Base-by-base conservation (phyloP, 495 filamentous ascomycete genomes). In the Neohortaea acidophila region DNA sequence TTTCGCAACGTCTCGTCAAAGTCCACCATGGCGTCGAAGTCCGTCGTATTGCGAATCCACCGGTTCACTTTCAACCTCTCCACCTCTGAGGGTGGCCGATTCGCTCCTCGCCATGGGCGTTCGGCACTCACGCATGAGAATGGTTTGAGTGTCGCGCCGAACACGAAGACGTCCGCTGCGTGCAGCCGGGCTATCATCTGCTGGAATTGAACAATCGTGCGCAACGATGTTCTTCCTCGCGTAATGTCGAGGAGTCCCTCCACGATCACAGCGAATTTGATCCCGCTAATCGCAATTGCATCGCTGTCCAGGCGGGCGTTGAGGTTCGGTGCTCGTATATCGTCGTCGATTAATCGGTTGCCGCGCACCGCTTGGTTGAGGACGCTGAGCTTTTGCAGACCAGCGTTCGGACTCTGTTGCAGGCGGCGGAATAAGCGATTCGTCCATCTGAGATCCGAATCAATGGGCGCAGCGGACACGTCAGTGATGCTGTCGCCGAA, bases 401-500 rank as follows among this genome's bases (percentile, higher is more conserved):
- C 44, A 28, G 60, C 68, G n/a, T n/a, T n/a, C n/a, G n/a, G n/a
- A n/a, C n/a, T n/a, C 21, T 62, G 51, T 37, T 70, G 67, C 56
- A 81, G 59, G 11, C 62, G 62, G 8, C 62, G 60, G 15, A 77
- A 56, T 10, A 84, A 58, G 0, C 75, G 58, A 50, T 82, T 75
- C 1, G 78, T 74, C 78, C 79, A 54, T 34, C 75, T 69, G 45
- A 77, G 68, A 44, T 84, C 79, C 9, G 49, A 54, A 47, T 84
- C 70, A 18, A 71, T 72, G 26, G 59, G 66, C 52, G 71, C 77
- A 20, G 71, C 71, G 2, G 74, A 63, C 0, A 77, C 79, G 48
- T 83, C 79, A 3, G 78, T 82, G 47, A 84, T 82, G 46, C 73
- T 78, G 51, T 84, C 79, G 3, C 79, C 77, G 4, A 84, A 60